Evolutionary conservation across 2,329 filamentous ascomycete genomes (phyloP).

Genomic region (Botrytis galanthina): DNA sequence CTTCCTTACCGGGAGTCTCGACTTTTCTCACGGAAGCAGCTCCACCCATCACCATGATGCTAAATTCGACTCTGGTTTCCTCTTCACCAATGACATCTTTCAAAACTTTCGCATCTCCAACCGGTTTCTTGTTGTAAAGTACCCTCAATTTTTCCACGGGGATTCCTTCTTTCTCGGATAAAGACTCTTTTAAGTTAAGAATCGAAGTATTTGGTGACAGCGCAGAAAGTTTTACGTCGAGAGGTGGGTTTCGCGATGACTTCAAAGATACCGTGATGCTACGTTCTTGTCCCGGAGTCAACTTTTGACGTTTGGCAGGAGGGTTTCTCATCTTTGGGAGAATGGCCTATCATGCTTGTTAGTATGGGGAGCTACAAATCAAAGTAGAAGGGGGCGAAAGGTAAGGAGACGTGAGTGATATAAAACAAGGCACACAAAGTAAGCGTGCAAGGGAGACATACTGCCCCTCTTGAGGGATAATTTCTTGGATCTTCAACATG

Average conservation of each 20-base stretch:
- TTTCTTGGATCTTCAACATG: slow-evolving; percentile 83
- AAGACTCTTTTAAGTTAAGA: slow-evolving; percentile 71
- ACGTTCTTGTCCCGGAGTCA: slow-evolving; percentile 52
- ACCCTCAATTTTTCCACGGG: slow-evolving; percentile 80
- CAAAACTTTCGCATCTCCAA: slow-evolving; percentile 72
- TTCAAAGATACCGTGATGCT: slow-evolving; percentile 62
- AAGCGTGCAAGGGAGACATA: slow-evolving; percentile 46
- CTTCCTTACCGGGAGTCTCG: slow-evolving; percentile 39
- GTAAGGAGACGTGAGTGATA: background rate
- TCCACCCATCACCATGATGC: slow-evolving; percentile 84
- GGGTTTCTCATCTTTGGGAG: slow-evolving; percentile 65
- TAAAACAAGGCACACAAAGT: background rate
- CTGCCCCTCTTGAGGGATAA: slow-evolving; percentile 73
- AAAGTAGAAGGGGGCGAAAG: background rate
- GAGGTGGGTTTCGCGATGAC: slow-evolving; percentile 71
- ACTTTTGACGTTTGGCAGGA: slow-evolving; percentile 47
- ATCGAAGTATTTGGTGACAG: slow-evolving; percentile 69
- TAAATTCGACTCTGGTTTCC: slow-evolving; percentile 64
- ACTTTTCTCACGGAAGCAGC: slow-evolving; percentile 47
- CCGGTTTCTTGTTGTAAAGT: slow-evolving; percentile 82
- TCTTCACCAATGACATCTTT: slow-evolving; percentile 66
- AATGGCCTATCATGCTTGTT: slow-evolving; percentile 54
- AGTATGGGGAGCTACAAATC: slow-evolving; percentile 13
- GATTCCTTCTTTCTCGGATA: slow-evolving; percentile 62
- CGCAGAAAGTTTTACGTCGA: slow-evolving; percentile 64